Base-by-base conservation (phyloP, 345 rosid genomes). In the Eucalyptus curtisii region DNA sequence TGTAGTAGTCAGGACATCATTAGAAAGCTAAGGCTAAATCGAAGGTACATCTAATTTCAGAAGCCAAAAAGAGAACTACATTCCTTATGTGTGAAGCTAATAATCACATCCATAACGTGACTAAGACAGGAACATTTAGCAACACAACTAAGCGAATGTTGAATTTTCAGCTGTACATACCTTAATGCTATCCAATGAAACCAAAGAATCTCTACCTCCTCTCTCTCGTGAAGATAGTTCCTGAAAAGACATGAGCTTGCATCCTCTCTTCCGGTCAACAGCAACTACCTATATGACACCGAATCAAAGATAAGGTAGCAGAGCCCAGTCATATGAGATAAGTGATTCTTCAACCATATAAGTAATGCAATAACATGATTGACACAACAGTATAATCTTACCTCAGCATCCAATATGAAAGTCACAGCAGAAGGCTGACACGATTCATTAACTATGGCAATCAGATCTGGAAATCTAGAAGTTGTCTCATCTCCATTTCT, bases 401-500 rank as follows among this genome's bases (percentile, higher is more conserved):
- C 98, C 98, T 96, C 99, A 40, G 98, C 93, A 92, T 97, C 98
- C 94, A 97, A 88, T 88, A 97, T 92, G 91, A 96, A 97, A 91
- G 98, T 93, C 87, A 13, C 82, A 19, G 94, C 94, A 52, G 92
- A 92, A 90, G 94, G 96, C 89, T 91, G 93, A 90, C 95, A 92
- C 86, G 90, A 93, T 86, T 94, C 94, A 88, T 92, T 90, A 90
- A 96, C 89, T 52, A 93, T 93, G 89, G 91, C 88, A 88, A 97
- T 89, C 87, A 96, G 88, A 94, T 97, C 99, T 15, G 98, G 98
- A 94, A 95, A 97, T 90, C 92, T 93, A 66, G 94, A 89, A 7
- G 99, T 95, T 45, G 99, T 94, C 90, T 97, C 98, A 50, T 97
- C 98, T 86, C 99, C 99, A 89, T 96, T 96, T 85, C 97, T 95